Conservation (phyloP, 2,329 filamentous ascomycete genomes). For the Cladosporium sp. region DNA sequence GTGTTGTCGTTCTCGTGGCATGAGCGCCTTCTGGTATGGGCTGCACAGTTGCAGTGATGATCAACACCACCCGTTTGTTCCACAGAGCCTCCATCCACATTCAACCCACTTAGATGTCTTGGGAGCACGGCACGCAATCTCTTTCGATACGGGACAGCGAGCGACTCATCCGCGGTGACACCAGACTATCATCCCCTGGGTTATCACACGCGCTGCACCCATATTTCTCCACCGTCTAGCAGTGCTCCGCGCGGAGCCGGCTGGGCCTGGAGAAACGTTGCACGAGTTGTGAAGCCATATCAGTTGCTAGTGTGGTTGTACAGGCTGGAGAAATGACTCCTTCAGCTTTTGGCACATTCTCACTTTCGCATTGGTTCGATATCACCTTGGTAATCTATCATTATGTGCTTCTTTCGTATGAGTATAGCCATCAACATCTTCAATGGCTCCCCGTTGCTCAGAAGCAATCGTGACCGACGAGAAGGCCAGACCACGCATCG, state of each 20-base stretch:
- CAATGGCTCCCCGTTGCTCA: neutral
- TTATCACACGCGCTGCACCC: slow-evolving; percentile 14
- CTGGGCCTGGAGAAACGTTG: slow-evolving; percentile 18
- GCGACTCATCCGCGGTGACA: neutral
- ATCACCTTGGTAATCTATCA: neutral
- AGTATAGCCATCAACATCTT: neutral
- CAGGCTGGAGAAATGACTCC: neutral
- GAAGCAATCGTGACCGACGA: neutral
- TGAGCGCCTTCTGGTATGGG: neutral
- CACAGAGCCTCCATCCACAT: neutral
- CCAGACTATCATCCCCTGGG: neutral
- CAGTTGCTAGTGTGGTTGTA: neutral
- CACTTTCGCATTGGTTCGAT: neutral
- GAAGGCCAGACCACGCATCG: slow-evolving; percentile 9
- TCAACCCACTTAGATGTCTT: slow-evolving; percentile 2
- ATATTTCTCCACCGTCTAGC: slow-evolving; percentile 15
- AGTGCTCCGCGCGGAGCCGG: slow-evolving; percentile 18
- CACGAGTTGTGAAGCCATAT: neutral
- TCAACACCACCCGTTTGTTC: slow-evolving; percentile 1
- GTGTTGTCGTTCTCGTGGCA: neutral
- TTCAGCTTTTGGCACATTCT: neutral
- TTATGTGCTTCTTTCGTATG: neutral
- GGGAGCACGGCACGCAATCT: slow-evolving; percentile 7
- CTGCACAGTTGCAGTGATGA: neutral
- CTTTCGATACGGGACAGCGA: neutral